Percentiles rank a stretch among this genome's conserved stretches.
Evolutionary conservation across 176 grass and related monocot species (phyloP).

Genomic region (Eleusine indica): DNA sequence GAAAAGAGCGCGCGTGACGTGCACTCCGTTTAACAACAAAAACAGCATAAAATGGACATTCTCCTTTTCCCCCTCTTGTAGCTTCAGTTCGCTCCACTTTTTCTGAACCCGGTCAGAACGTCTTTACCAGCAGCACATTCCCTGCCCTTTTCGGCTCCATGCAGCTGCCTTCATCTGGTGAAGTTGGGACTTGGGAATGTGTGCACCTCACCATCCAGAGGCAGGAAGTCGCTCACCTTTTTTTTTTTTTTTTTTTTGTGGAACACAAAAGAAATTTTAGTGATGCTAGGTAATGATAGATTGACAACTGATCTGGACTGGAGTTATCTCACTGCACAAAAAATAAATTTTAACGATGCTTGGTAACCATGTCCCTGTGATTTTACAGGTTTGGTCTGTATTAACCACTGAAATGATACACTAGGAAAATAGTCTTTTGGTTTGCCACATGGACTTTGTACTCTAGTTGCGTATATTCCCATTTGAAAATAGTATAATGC

Average conservation of each 20-base stretch:
- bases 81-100: neutral
- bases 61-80: slow-evolving; percentile 2
- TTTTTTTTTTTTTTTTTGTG: neutral
- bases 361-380: too few relatives aligned
- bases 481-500: neutral
- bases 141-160: slow-evolving; percentile 15
- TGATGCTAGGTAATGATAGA: neutral
- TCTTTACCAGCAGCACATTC: slow-evolving; percentile 43
- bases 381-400: neutral
- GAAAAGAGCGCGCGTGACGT: slow-evolving; percentile 39
- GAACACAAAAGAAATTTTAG: neutral
- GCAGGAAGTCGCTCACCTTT: neutral
- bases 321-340: neutral
- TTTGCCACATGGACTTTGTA: slow-evolving; percentile 24
- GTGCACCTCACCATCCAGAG: neutral
- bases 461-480: slow-evolving; percentile 19
- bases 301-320: too few relatives aligned
- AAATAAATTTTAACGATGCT: too few relatives aligned
- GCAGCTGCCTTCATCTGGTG: neutral
- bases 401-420: neutral
- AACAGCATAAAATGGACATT: slow-evolving; percentile 26
- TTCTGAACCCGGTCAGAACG: slow-evolving; percentile 20
- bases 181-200: too few relatives aligned
- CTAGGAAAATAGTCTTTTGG: neutral
- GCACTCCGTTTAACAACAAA: slow-evolving; percentile 47